Conservation (phyloP, 2,329 filamentous ascomycete species). For the Colletotrichum spaethianum region DNA sequence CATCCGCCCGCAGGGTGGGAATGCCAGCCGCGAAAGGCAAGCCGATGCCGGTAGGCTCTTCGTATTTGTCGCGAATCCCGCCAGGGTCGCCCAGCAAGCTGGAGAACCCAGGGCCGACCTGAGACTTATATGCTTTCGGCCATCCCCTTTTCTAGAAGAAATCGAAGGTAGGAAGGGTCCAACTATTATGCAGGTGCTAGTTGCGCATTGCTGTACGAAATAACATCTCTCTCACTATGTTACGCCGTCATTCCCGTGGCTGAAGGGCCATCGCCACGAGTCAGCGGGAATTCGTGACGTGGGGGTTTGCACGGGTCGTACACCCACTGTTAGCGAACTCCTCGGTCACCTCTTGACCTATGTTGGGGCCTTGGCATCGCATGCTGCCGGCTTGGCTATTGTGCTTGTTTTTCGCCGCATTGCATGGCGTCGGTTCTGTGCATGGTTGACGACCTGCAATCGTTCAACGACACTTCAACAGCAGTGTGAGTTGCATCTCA, state of each 20-base stretch:
- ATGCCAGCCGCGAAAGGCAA: constrained; percentile 24
- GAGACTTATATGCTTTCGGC: not conserved
- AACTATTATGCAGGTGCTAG: not conserved
- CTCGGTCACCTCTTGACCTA: constrained; percentile 29
- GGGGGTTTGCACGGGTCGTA: constrained; percentile 27
- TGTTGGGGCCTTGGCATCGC: constrained; percentile 34
- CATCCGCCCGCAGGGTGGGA: not conserved
- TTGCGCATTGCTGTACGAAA: not conserved
- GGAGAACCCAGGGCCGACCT: not conserved
- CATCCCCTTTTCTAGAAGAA: not conserved
- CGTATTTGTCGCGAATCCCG: constrained; percentile 5
- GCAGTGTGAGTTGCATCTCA: not conserved
- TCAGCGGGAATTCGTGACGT: constrained; percentile 38
- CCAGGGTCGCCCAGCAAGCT: not conserved
- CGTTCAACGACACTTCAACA: constrained; percentile 23
- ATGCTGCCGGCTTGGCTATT: constrained; percentile 36
- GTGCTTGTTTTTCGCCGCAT: constrained; percentile 41
- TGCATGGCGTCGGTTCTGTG: constrained; percentile 31
- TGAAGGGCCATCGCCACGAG: constrained; percentile 17
- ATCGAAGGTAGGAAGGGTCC: not conserved
- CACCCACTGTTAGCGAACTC: constrained; percentile 13
- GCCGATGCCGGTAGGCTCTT: constrained; percentile 25
- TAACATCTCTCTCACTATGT: not conserved
- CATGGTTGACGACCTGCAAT: not conserved
- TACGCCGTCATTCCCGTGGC: constrained; percentile 13